Evolutionary conservation across 140 eudicot genomes (phyloP).

Genomic region (Senecio squalidus): DNA sequence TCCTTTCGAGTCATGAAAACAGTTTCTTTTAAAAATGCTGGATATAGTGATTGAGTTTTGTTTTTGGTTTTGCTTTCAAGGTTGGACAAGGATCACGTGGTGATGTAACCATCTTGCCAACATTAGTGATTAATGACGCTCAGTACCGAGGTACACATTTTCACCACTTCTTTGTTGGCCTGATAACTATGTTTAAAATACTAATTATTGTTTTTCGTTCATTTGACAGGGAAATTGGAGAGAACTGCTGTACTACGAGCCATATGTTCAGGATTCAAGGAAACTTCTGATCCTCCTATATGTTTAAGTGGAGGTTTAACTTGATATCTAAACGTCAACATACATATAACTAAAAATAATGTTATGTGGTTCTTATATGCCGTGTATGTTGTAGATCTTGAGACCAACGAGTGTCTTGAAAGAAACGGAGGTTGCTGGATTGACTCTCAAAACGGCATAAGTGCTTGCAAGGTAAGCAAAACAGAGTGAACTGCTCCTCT

Average conservation of each 20-base stretch:
- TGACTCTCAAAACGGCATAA: slow-evolving; percentile 49
- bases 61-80: slow-evolving; percentile 29
- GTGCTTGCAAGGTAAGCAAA: slow-evolving; percentile 76
- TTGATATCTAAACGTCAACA: neutral
- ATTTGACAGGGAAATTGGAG: slow-evolving; percentile 70
- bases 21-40: neutral
- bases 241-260: slow-evolving; percentile 83
- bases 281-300: slow-evolving; percentile 81
- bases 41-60: neutral
- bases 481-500: neutral
- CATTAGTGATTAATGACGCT: slow-evolving; percentile 67
- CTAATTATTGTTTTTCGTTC: neutral
- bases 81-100: slow-evolving; percentile 94
- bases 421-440: slow-evolving; percentile 90
- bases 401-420: slow-evolving; percentile 85
- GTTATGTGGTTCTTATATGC: slow-evolving; percentile 13
- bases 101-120: slow-evolving; percentile 94
- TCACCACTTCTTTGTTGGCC: neutral
- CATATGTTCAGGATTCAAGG: slow-evolving; percentile 84
- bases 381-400: slow-evolving; percentile 45
- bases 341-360: neutral
- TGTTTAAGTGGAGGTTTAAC: slow-evolving; percentile 72
- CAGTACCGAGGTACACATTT: slow-evolving; percentile 72
- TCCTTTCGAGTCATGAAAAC: neutral
- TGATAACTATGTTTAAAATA: neutral